Percentiles rank a stretch among this genome's conserved stretches.
Conservation (phyloP, 1,284 basidiomycete species). For the Tilletia caries region DNA sequence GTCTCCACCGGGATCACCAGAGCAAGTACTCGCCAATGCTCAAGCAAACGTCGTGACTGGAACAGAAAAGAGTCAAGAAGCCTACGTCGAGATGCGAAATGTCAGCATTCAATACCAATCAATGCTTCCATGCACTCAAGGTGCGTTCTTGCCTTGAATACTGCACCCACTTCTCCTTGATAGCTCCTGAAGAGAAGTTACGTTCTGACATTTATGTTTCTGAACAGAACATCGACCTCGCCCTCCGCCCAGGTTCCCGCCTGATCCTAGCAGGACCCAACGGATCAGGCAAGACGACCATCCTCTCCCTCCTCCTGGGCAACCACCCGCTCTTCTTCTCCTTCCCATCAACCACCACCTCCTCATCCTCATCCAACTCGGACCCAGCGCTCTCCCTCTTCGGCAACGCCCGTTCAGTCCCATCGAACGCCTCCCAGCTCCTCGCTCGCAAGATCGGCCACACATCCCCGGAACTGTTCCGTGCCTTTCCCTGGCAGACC, state of each 20-base stretch:
- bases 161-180: not conserved
- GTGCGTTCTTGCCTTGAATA: too few species aligned
- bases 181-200: not conserved
- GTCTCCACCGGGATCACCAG: not conserved
- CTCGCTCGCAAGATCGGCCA: conserved; percentile 60
- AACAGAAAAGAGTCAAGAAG: conserved; percentile 1
- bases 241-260: conserved; percentile 28
- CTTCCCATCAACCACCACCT: conserved; percentile 54
- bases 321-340: conserved; percentile 88
- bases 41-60: not conserved
- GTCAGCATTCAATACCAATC: conserved; percentile 75
- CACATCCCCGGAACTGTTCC: conserved; percentile 82
- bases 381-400: conserved; percentile 30
- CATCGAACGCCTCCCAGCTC: conserved; percentile 33
- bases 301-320: conserved; percentile 84
- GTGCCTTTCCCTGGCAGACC: conserved; percentile 69
- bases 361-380: not conserved
- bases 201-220: not conserved
- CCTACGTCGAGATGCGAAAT: conserved; percentile 63
- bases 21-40: not conserved
- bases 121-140: conserved; percentile 61
- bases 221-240: conserved; percentile 24
- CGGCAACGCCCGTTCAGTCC: conserved; percentile 29
- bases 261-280: conserved; percentile 54
- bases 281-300: conserved; percentile 84